phyloP scores from a whole-genome alignment of 2,329 filamentous ascomycete genomes.

The Clonostachys chloroleuca region DNA sequence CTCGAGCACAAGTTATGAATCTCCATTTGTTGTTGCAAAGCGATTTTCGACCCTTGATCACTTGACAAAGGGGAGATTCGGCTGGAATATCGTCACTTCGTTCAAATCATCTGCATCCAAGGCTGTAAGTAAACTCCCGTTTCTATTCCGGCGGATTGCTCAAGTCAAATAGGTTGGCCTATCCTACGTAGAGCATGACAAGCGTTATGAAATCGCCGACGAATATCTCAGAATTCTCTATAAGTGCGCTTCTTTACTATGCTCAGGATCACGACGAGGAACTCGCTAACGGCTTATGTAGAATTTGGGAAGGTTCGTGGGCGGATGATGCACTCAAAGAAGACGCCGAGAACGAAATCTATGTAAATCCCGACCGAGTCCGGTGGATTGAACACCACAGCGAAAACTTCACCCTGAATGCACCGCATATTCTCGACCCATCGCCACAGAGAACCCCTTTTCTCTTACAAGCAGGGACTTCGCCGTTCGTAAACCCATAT shows the following conservation, averaged over 20 bases:
- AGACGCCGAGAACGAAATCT: conserved; percentile 34
- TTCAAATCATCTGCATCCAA: not conserved
- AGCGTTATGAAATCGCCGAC: conserved; percentile 56
- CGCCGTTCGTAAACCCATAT: conserved; percentile 41
- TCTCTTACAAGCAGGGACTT: conserved; percentile 56
- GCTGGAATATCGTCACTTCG: not conserved
- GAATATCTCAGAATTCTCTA: conserved; percentile 59
- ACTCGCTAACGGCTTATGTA: conserved; percentile 37
- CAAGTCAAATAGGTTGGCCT: too few relatives aligned
- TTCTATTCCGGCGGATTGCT: too few relatives aligned
- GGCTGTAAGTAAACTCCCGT: too few relatives aligned
- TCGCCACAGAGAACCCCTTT: conserved; percentile 41
- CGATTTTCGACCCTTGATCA: not conserved
- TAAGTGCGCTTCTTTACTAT: conserved; percentile 33
- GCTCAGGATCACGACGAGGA: conserved; percentile 11
- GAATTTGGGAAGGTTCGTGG: conserved; percentile 42
- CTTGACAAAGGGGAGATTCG: not conserved
- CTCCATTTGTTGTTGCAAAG: not conserved
- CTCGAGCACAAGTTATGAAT: not conserved
- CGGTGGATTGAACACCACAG: conserved; percentile 56
- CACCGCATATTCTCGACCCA: conserved; percentile 36
- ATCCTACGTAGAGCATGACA: conserved; percentile 42
- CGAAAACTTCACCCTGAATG: conserved; percentile 31
- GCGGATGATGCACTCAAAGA: conserved; percentile 50
- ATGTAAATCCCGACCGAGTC: conserved; percentile 47